Base-by-base conservation (phyloP, 2,329 filamentous ascomycete species). In the Fulvia fulva region DNA sequence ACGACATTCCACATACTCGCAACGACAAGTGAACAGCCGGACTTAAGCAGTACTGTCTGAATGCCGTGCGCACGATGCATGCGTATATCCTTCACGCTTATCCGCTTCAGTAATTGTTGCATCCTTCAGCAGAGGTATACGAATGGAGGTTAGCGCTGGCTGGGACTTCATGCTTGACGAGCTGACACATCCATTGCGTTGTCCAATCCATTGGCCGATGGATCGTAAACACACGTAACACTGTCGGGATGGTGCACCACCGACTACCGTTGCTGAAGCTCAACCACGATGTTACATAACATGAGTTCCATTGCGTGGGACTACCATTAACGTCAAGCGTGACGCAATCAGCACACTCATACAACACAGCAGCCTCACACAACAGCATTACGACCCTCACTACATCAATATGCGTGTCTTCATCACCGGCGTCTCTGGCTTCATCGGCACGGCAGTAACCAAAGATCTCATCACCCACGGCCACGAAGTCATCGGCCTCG, bases 371-470 rank as follows among this genome's bases (percentile, higher is more conserved):
- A n/a, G n/a, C n/a, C n/a, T n/a, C n/a, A n/a, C n/a, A n/a, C n/a
- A n/a, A n/a, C 6, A 34, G 30, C 30, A 11, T 34, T 34, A 9
- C 30, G 6, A 34, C 30, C 8, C 16, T 34, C 30, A 3, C 41
- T 45, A 19, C 41, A 6, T 45, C 41, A 23, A 9, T 22, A 49
- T 49, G 45, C 19, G 23, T 7, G 51, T 72, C 51, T 72, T 78
- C 30, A 69, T 78, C 52, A 77, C 75, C 4, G 76, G 76, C 50
- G 76, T 76, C 19, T 77, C 76, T 1, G 76, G 76, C 58, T 71
- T 75, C 25, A 68, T 75, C 12, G 76, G 76, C 57, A 66, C 71
- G 3, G 71, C 70, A 2, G 71, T 74, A 1, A 69, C 77, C 23
- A 63, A 71, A 43, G 66, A 70, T 21, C 71, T 76, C 67, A 67